Base-by-base conservation (phyloP, 768 basidiomycete genomes). In the Exidia glandulosa region DNA sequence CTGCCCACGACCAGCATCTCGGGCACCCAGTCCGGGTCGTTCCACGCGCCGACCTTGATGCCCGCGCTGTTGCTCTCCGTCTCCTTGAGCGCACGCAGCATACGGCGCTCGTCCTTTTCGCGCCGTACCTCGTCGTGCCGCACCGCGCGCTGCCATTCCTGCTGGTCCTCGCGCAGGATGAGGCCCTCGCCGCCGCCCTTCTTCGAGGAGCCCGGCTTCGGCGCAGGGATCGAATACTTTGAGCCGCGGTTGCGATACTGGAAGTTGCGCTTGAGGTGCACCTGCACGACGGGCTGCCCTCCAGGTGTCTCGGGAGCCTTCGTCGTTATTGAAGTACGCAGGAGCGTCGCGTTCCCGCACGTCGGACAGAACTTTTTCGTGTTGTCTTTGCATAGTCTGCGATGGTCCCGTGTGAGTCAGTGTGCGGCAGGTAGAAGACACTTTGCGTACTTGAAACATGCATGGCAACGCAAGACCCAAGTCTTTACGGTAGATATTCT, bases 321-420 rank as follows among this genome's bases (percentile, higher is more conserved):
- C 37, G 94, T 80, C 2, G 95, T 95, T 30, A 97, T 90, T 2
- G 94, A 94, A 2, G 90, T 87, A 61, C 96, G 88, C 56, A 96
- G 72, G 14, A 99, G 79, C 1, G 95, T 90, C 0, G 93, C 81
- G 66, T 93, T 94, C 47, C 96, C 96, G 68, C 96, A 99, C 10
- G 94, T 91, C 1, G 96, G 95, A 70, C 96, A 99, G 76, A 99
- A 99, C 66, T 91, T 90, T 71, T 92, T 93, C 9, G 90, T 86
- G 25, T 84, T 78, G 72, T 99, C 94, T 75, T 94, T 96, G 77
- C 94, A 97, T 65, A 96, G 84, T 71, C 96, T 99, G 67, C 5
- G 14, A 23, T n/a, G n/a, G n/a, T n/a, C n/a, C 1, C 41, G 16
- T 34, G 13, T 55, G n/a, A 19, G 37, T 60, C 9, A 30, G 45